Conservation (phyloP, 148 eudicot species). For the Chenopodium formosanum region DNA sequence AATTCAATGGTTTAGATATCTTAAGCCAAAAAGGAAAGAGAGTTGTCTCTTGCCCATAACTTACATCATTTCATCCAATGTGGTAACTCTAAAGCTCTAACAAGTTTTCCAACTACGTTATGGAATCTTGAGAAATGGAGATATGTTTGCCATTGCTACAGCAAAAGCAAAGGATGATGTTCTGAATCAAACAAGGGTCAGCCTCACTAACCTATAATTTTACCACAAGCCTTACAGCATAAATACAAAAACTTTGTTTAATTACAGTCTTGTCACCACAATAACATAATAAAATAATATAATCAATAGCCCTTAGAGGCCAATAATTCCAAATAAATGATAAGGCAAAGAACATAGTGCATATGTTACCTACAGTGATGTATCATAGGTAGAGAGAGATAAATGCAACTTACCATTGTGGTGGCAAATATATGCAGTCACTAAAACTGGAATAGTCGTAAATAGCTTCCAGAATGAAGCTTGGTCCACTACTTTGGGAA, state of each 20-base stretch:
- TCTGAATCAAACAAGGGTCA: background rate
- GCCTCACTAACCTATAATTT: background rate
- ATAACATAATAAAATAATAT: background rate
- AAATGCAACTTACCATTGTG: conserved; percentile 54
- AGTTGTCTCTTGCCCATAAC: too few species aligned
- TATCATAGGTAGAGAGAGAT: background rate
- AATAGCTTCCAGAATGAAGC: conserved; percentile 85
- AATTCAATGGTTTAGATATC: background rate
- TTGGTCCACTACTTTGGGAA: conserved; percentile 64
- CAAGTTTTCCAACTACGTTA: background rate
- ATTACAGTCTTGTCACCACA: background rate
- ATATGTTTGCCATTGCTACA: background rate
- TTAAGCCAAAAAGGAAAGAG: background rate
- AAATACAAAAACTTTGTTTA: background rate
- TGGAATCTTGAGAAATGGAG: background rate
- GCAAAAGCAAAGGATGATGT: background rate
- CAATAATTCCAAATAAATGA: background rate
- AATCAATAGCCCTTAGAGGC: background rate
- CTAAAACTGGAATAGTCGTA: conserved; percentile 75
- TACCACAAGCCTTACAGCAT: background rate
- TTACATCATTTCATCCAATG: background rate
- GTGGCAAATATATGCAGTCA: conserved; percentile 88
- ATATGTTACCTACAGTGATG: background rate
- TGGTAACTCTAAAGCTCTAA: background rate
- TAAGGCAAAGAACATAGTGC: background rate